Evolutionary conservation across 345 rosid genomes (phyloP).

Genomic region (Eucalyptus cloeziana): DNA sequence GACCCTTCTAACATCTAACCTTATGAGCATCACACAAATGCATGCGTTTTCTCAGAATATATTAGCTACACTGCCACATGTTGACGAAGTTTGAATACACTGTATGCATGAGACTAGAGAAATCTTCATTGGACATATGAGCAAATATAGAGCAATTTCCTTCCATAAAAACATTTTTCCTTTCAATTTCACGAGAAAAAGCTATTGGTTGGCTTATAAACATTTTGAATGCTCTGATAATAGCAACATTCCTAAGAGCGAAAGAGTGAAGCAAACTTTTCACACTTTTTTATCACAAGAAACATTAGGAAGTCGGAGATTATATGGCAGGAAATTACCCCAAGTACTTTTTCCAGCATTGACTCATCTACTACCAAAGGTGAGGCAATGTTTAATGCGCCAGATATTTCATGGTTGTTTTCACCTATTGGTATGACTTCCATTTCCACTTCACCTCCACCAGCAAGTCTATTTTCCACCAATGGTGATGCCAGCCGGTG

Average conservation of each 20-base stretch:
- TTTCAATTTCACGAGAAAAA: neutral
- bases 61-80: neutral
- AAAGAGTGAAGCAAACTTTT: neutral
- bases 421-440: slow-evolving; percentile 91
- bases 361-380: slow-evolving; percentile 76
- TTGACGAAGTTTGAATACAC: neutral
- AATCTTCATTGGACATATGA: neutral
- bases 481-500: slow-evolving; percentile 66
- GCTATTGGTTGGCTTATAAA: neutral
- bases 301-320: neutral
- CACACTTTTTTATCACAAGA: neutral
- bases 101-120: neutral
- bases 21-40: neutral
- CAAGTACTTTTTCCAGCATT: slow-evolving; percentile 88
- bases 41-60: neutral
- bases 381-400: slow-evolving; percentile 54
- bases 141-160: neutral
- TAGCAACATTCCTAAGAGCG: neutral
- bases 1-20: neutral
- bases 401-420: slow-evolving; percentile 65
- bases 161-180: neutral
- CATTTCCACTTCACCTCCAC: slow-evolving; percentile 95
- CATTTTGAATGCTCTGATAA: neutral
- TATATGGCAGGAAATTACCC: slow-evolving; percentile 37
- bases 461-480: slow-evolving; percentile 73